phyloP scores from a whole-genome alignment of 257 asterid genomes.

The Plantago ovata region DNA sequence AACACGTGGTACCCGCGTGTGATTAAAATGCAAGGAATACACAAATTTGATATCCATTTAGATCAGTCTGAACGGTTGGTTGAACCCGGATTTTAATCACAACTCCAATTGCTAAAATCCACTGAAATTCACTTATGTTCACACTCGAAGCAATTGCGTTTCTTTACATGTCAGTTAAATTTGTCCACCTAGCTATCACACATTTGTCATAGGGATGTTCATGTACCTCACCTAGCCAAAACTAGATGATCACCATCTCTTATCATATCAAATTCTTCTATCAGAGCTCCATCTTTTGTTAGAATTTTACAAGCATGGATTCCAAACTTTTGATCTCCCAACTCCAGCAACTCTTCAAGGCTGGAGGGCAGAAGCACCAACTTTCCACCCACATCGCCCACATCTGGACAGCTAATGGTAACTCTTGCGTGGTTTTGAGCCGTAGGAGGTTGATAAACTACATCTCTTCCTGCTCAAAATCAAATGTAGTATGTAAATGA shows the following conservation, averaged over 20 bases:
- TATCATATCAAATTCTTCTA: conserved; percentile 53
- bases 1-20: no score
- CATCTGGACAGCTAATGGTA: conserved; percentile 40
- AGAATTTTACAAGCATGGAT: conserved; percentile 36
- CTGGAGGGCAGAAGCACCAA: conserved; percentile 54
- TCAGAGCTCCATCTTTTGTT: conserved; percentile 46
- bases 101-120: no score
- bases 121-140: no score
- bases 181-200: no score
- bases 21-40: no score
- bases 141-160: no score
- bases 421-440: conserved; percentile 35
- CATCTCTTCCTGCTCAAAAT: conserved; percentile 33
- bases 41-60: no score
- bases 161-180: no score
- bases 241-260: conserved; percentile 75
- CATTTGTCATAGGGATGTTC: no score
- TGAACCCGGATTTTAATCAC: no score
- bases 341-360: conserved; percentile 49
- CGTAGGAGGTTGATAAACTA: conserved; percentile 23
- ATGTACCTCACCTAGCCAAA: conserved; percentile 28
- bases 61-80: no score
- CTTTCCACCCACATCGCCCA: conserved; percentile 32
- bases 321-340: conserved; percentile 59
- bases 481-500: no score